Evolutionary conservation across 2,329 filamentous ascomycete genomes (phyloP), one percentile per base, ranked within the genome.

Genomic region (Penicillium corylophilum): DNA sequence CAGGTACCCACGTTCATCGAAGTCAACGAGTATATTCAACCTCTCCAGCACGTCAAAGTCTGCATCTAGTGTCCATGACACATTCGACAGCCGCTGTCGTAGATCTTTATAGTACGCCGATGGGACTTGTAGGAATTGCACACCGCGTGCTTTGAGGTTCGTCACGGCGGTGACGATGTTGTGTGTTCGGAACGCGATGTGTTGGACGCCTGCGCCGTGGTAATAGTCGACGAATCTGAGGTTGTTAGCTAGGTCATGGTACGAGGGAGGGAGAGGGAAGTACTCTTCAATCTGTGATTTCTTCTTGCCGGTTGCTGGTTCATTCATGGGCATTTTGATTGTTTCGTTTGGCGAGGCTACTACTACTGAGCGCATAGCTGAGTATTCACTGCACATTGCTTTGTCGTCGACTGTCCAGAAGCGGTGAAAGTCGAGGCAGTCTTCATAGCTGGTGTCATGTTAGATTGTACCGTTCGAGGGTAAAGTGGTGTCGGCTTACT

Each of bases 291-390:
- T 96, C 75, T 96, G 92, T 2, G 84, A 89, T 72, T 88, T 89
- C 75, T 88, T 91, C 77, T 91, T 90, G 46, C 90, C 91, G 0
- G 79, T 74, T 0, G 91, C 91, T 1, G 91, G 92, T 77, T 96
- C 91, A 77, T 96, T 96, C 81, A 96, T 93, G 62, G 92, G 92
- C 90, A 96, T 96, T 77, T 96, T 96, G 74, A 96, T 89, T 4
- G 86, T 73, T 58, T 91, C 87, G 75, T 91, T 88, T 49, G 84
- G 83, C 22, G 86, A 89, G 40, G 88, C 84, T 86, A 96, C 93
- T 67, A 96, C 92, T 65, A 95, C 84, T 57, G 84, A 89, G 72
- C 85, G 89, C 59, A 96, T 82, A 9, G 92, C 90, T 0, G 86
- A 90, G 79, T 89, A 96, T 65, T 95, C 90, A 56, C 89, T 94